phyloP scores from a whole-genome alignment of 805 yeast species.

The Sugiyamaella smithiae region DNA sequence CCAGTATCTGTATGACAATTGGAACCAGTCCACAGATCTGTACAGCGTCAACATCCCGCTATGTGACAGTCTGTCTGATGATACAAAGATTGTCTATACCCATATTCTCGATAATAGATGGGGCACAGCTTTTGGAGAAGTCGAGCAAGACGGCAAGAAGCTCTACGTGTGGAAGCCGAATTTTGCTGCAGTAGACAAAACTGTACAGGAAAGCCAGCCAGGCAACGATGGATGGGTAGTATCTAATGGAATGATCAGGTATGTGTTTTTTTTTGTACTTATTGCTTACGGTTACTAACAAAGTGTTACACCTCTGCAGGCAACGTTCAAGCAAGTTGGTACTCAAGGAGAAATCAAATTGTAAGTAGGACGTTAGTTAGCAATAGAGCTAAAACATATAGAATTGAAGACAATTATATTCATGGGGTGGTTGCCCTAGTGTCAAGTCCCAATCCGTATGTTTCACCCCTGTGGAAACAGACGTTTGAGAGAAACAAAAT shows the following conservation, averaged over 20 bases:
- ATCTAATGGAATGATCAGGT: slow-evolving; percentile 58
- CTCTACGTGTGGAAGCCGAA: slow-evolving; percentile 83
- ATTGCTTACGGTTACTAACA: slow-evolving; percentile 19
- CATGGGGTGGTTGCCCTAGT: background rate
- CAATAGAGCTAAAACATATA: slow-evolving; percentile 14
- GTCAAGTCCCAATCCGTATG: slow-evolving; percentile 16
- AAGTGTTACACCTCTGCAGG: slow-evolving; percentile 69
- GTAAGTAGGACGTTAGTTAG: slow-evolving; percentile 33
- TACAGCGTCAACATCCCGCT: slow-evolving; percentile 86
- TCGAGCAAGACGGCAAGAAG: slow-evolving; percentile 26
- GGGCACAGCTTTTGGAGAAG: slow-evolving; percentile 57
- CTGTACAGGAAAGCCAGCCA: slow-evolving; percentile 42
- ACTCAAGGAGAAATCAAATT: slow-evolving; percentile 55
- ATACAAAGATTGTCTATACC: slow-evolving; percentile 65
- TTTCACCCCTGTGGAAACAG: slow-evolving; percentile 23
- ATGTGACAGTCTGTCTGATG: slow-evolving; percentile 47
- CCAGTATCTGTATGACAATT: slow-evolving; percentile 52
- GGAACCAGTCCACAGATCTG: slow-evolving; percentile 62
- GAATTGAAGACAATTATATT: slow-evolving; percentile 1
- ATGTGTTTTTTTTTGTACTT: slow-evolving; percentile 19
- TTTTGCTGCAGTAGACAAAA: slow-evolving; percentile 61
- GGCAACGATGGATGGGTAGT: slow-evolving; percentile 72
- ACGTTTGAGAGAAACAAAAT: slow-evolving; percentile 16
- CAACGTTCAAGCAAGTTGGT: slow-evolving; percentile 61
- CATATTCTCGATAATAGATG: slow-evolving; percentile 82